phyloP scores from a whole-genome alignment of 2,329 filamentous ascomycete genomes.

The Phyllosticta citrichinensis region DNA sequence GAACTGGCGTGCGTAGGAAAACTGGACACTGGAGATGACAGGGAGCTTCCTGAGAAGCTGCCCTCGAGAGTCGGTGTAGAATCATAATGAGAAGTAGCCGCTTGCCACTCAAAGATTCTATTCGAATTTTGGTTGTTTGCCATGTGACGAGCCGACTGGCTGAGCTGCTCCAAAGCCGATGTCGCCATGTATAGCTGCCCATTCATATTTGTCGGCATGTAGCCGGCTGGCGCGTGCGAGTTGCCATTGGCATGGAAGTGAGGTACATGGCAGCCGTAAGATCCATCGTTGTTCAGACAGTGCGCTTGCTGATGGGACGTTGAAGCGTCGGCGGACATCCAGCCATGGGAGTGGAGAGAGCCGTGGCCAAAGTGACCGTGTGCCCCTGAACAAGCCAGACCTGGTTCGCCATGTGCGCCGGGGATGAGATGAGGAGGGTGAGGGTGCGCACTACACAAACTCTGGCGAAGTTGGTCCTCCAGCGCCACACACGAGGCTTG shows the following conservation, averaged over 20 bases:
- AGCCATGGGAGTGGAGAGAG: background rate
- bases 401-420: background rate
- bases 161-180: constrained; percentile 5
- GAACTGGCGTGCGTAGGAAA: background rate
- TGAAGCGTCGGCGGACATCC: background rate
- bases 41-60: background rate
- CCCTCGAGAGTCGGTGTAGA: background rate
- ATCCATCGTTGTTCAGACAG: background rate
- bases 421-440: background rate
- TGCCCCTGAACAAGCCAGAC: background rate
- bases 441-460: background rate
- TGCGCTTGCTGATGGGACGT: background rate
- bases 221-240: background rate
- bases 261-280: background rate
- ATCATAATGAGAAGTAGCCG: background rate
- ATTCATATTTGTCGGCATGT: background rate
- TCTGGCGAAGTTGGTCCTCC: background rate
- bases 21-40: background rate
- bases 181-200: background rate
- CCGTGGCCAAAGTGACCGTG: background rate
- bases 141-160: background rate
- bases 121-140: background rate
- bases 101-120: background rate
- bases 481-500: background rate
- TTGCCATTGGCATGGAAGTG: constrained; percentile 1